Conservation (phyloP, 805 yeast genomes). For the Sugiyamaella lignohabitans region DNA sequence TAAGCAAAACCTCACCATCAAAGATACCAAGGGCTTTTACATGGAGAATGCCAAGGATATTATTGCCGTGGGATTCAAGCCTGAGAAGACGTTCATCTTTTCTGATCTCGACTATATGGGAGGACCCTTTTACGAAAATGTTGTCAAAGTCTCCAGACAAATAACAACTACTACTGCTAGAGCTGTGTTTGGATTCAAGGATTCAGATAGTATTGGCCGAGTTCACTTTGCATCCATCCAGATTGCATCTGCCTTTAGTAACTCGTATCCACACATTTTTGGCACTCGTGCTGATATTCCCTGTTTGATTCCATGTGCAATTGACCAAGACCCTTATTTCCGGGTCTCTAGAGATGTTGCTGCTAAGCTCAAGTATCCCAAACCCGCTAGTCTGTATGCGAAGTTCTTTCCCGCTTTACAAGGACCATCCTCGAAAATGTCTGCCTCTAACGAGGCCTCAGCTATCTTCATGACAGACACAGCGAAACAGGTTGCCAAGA, state of each 20-base stretch:
- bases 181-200: slow-evolving; percentile 94
- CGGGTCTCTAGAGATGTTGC: slow-evolving; percentile 98
- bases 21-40: slow-evolving; percentile 77
- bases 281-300: slow-evolving; percentile 87
- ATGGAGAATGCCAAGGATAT: slow-evolving; percentile 85
- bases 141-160: slow-evolving; percentile 85
- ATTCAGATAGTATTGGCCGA: slow-evolving; percentile 91
- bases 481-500: slow-evolving; percentile 83
- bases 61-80: slow-evolving; percentile 89
- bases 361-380: slow-evolving; percentile 78
- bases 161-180: slow-evolving; percentile 96
- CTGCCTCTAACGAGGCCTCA: slow-evolving; percentile 83
- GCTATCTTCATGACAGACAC: slow-evolving; percentile 96
- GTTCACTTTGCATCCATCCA: slow-evolving; percentile 93
- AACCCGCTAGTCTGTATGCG: slow-evolving; percentile 89
- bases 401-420: slow-evolving; percentile 97
- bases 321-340: slow-evolving; percentile 98
- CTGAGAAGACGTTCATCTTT: slow-evolving; percentile 90
- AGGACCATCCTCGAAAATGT: slow-evolving; percentile 95
- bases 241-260: slow-evolving; percentile 92
- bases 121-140: slow-evolving; percentile 88
- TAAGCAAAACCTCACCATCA: slow-evolving; percentile 82
- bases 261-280: slow-evolving; percentile 89
- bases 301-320: slow-evolving; percentile 96
- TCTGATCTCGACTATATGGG: slow-evolving; percentile 92